Evolutionary conservation across 2,329 filamentous ascomycete genomes (phyloP), one percentile per base, ranked within the genome.

Genomic region (Pseudogymnoascus sp.): DNA sequence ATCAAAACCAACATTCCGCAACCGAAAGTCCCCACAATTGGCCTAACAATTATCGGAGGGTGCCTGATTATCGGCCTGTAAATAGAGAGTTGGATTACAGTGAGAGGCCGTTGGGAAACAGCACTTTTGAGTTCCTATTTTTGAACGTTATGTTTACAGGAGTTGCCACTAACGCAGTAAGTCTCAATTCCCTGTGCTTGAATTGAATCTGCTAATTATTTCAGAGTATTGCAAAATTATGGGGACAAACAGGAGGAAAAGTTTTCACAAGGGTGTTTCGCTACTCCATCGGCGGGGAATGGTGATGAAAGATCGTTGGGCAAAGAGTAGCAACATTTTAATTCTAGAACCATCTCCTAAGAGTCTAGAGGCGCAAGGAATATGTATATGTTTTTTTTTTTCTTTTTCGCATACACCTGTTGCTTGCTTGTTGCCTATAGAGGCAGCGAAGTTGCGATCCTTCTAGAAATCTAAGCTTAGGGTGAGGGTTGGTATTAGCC

Each of bases 141-240:
- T 74, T 84, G 16, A 70, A 73, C 18, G 71, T 79, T 0, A 83
- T 83, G 80, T 79, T 83, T 66, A 75, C 74, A 29, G 81, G 78
- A 6, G 76, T 79, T 11, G 74, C 73, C 67, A 68, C 77, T 54
- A 77, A 80, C 68, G 76, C 75, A 64, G 76, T 79, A 67, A 71
- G 75, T 76, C 4, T 18, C 39, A 42, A 23, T 12, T 23, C 11
- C 5, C 18, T 14, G n/a, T 42, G 40, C 18, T 23, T 45, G 18
- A 7, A 6, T 45, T 23, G 2, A 6, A 23, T 23, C 18, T 7
- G 40, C 40, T 45, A 2, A 45, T 18, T 5, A 45, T 23, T 45
- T 45, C 11, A 45, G 40, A 6, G 40, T 45, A 18, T 45, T 21
- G 40, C 40, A 10, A 16, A 40, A 40, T 40, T 40, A 10, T 40